Conservation (phyloP, 148 eudicot species). For the Nepenthes gracilis region DNA sequence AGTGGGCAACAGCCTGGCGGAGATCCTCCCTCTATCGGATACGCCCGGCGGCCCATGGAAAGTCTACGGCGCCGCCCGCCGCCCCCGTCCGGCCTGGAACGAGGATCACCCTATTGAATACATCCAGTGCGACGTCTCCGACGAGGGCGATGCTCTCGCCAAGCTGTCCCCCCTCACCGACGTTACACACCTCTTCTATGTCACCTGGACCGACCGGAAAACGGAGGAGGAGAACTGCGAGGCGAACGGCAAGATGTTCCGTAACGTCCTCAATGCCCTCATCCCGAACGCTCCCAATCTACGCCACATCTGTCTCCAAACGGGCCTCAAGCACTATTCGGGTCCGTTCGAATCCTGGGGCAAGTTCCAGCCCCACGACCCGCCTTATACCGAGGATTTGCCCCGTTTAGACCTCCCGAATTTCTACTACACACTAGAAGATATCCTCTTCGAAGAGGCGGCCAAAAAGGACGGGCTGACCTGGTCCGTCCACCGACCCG, state of each 20-base stretch:
- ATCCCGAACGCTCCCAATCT: conserved; percentile 19
- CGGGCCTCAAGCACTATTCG: conserved; percentile 22
- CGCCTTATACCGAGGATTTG: conserved; percentile 31
- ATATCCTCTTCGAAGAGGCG: conserved; percentile 19
- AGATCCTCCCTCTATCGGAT: conserved; percentile 35
- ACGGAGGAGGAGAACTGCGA: conserved; percentile 20
- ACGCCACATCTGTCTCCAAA: conserved; percentile 28
- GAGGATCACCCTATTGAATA: conserved; percentile 30
- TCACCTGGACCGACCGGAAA: conserved; percentile 20
- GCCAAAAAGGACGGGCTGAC: conserved; percentile 25
- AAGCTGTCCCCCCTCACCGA: conserved; percentile 29
- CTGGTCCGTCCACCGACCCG: conserved; percentile 34
- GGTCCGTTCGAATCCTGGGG: conserved; percentile 19
- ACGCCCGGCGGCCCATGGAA: conserved; percentile 45
- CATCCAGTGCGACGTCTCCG: conserved; percentile 32
- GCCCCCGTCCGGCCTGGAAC: conserved; percentile 31
- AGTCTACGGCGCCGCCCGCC: conserved; percentile 34
- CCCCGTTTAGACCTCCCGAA: conserved; percentile 21
- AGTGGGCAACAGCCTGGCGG: conserved; percentile 38
- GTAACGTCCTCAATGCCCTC: conserved; percentile 21
- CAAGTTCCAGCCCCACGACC: conserved; percentile 10
- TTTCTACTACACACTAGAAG: conserved; percentile 30
- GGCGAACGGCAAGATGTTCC: conserved; percentile 24
- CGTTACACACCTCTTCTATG: conserved; percentile 32
- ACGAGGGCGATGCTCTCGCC: conserved; percentile 9